These are phyloP conservation scores for Pseudocercospora fuligena DNA, from an alignment of 2,329 filamentous ascomycete species.

Conservation along the genomic window DNA sequence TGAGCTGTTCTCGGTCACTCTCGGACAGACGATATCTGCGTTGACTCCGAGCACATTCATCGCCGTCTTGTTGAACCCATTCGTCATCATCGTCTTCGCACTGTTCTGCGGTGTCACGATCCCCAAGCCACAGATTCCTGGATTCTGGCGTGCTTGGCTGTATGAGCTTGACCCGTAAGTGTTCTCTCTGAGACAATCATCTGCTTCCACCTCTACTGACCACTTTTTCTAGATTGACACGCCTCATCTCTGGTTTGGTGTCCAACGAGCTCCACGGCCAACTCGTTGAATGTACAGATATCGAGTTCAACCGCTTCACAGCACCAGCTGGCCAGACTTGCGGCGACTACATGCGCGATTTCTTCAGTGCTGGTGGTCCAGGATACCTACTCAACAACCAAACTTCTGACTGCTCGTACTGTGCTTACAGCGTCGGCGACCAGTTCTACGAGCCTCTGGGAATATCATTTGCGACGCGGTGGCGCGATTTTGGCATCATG, in stretches of 20 bases:
- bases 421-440: conserved; percentile 78
- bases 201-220: conserved; percentile 3
- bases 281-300: conserved; percentile 62
- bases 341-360: conserved; percentile 74
- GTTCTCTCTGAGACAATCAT: not conserved
- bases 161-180: conserved; percentile 73
- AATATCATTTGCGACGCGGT: conserved; percentile 70
- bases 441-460: conserved; percentile 75
- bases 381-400: conserved; percentile 73
- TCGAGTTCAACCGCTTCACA: conserved; percentile 70
- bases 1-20: conserved; percentile 80
- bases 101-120: conserved; percentile 90
- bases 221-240: conserved; percentile 62
- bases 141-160: conserved; percentile 79
- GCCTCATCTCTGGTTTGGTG: conserved; percentile 79
- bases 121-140: conserved; percentile 75
- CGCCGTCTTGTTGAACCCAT: conserved; percentile 78
- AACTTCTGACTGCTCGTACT: conserved; percentile 75
- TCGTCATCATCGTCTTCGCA: conserved; percentile 79
- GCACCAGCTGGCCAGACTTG: conserved; percentile 70
- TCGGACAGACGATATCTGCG: conserved; percentile 77
- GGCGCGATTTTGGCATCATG: conserved; percentile 83
- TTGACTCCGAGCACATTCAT: conserved; percentile 80
- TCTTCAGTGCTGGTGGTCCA: conserved; percentile 69
- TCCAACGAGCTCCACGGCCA: conserved; percentile 74